phyloP scores from a whole-genome alignment of 2,329 filamentous ascomycete genomes.

The Ceratocystiopsis sp. region DNA sequence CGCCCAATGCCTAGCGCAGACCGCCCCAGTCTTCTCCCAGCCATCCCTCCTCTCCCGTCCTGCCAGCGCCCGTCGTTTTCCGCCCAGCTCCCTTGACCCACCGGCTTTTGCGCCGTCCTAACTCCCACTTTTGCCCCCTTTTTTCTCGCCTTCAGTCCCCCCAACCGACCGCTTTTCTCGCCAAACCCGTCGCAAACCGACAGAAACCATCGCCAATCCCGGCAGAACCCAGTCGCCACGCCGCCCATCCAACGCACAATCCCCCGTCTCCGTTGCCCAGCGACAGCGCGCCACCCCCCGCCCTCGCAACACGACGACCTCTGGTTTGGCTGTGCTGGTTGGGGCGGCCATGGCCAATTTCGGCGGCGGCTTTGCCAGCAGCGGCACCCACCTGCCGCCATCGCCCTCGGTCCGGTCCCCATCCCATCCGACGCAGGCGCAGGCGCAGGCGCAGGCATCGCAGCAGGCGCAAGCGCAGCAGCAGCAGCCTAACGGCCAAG shows the following conservation, averaged over 20 bases:
- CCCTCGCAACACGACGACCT: no score
- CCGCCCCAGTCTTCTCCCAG: no score
- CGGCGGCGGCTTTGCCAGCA: conserved; percentile 5
- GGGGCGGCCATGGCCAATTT: conserved; percentile 14
- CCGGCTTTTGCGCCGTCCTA: no score
- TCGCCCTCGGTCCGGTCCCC: conserved; percentile 6
- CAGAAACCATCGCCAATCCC: conserved; percentile 6
- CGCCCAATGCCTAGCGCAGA: no score
- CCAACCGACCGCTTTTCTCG: neutral
- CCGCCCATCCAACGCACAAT: neutral
- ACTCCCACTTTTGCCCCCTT: no score
- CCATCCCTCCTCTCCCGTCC: no score
- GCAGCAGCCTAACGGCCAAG: neutral
- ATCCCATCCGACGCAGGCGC: conserved; percentile 4
- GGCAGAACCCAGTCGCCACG: conserved; percentile 3
- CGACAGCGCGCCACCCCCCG: no score
- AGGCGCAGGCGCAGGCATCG: conserved; percentile 5
- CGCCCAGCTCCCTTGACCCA: no score
- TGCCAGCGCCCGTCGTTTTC: no score
- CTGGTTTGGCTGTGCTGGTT: neutral
- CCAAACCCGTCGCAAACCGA: conserved; percentile 16
- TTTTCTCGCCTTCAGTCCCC: no score
- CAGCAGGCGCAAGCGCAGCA: conserved; percentile 1
- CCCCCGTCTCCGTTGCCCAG: neutral
- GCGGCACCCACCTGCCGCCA: conserved; percentile 3